Base-by-base conservation (phyloP, 2,329 filamentous ascomycete species). In the Sporothrix sp. region DNA sequence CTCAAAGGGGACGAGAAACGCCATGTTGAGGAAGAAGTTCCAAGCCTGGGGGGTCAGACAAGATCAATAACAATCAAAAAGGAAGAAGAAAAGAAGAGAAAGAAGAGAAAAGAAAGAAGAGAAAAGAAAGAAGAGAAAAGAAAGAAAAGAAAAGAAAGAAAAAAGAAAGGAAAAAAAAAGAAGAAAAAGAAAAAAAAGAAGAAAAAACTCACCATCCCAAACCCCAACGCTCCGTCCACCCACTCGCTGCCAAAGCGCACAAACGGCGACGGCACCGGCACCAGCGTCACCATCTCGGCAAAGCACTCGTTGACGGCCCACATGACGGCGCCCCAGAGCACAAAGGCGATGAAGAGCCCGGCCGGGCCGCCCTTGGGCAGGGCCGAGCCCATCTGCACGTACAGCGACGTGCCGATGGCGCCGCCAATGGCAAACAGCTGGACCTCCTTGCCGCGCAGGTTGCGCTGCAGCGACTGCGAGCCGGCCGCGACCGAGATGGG, bases 201-300 rank as follows among this genome's bases (percentile, higher is more conserved):
- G 10, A 33, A 33, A 10, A 16, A 14, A 27, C 38, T 28, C 7
- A 43, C 39, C 42, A 45, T 58, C 2, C 71, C 69, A 50, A 73
- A 75, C 23, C 68, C 71, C 8, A 71, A 61, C 1, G 70, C 68
- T 33, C 67, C 64, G 51, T 73, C 70, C 33, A 73, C 70, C 49
- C 47, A 57, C 3, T 52, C 49, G 21, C 53, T 40, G 44, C 49
- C 85, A 59, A 89, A 87, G 23, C 82, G 80, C 61, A 89, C 85
- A 63, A 90, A 89, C 0, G 84, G 84, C 36, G 83, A 87, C 0
- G 83, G 86, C 49, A 89, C 85, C 7, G 85, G 85, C 2, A 87
- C 69, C 56, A 84, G 87, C 0, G 82, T 85, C 7, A 86, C 84
- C 83, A 88, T 87, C 63, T 88, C 85, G 11, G 82, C 81, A 68